Evolutionary conservation across 805 yeast species (phyloP), one percentile per base, ranked within the genome.

Genomic region (Isabelozyma gotoi): DNA sequence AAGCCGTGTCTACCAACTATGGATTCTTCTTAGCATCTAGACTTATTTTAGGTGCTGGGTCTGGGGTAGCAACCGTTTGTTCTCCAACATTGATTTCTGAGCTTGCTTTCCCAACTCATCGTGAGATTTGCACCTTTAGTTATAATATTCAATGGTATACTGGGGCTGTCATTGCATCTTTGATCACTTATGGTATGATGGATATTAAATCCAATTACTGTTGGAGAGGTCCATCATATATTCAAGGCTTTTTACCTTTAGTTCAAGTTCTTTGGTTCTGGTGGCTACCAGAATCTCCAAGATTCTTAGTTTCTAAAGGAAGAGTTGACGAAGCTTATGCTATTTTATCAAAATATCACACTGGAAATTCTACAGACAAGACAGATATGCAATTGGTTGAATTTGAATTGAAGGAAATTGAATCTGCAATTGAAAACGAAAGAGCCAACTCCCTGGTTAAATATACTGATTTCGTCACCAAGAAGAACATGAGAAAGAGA

Each of bases 151-250:
- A 72, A 47, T 77, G 80, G 81, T 76, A 74, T 50, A 52, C 76
- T 32, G 83, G 83, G 37, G 79, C 80, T n/a, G 55, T 76, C 42
- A 56, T 78, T 37, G 77, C 82, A 6, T 76, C 79, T 19, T 73
- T 79, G 77, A 68, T 71, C 39, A 66, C 79, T 2, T 76, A 65
- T 49, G 82, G 81, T 53, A 65, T 78, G 14, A 58, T 67, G 40
- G 47, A 53, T 16, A 46, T 66, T 14, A 42, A 38, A 15, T 12
- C 36, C 36, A 54, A 62, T 33, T 71, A 73, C 68, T 62, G 73
- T 19, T 80, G 84, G 84, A 75, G 80, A 61, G 63, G 79, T 42
- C 84, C 85, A 33, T 67, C 80, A 10, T 68, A 68, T 40, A 46
- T 80, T 34, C 85, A 80, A 59, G 78, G 74, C 33, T 53, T 66